A percentile compares a stretch with the other conserved stretches of the same genome.
These are phyloP conservation scores for Russula lepida DNA, from an alignment of 768 basidiomycete genomes.

Conservation along the genomic window DNA sequence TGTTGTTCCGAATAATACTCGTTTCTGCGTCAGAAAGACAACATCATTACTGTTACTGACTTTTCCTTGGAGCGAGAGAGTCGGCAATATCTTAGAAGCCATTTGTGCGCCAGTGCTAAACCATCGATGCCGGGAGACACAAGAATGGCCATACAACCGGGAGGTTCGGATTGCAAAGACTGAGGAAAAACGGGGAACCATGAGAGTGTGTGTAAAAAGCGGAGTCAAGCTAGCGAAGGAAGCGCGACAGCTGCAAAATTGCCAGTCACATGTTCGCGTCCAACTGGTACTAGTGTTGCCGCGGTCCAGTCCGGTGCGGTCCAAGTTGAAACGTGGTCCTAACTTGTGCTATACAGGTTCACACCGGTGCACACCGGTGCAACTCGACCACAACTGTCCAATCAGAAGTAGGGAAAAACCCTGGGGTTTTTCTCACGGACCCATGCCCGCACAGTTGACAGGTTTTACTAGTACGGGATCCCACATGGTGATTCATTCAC, in stretches of 20 bases:
- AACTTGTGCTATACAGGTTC: no score
- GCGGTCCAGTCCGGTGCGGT: no score
- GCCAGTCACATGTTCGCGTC: background rate
- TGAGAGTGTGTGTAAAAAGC: background rate
- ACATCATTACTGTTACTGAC: conserved; percentile 31
- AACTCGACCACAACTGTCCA: no score
- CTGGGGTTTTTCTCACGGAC: no score
- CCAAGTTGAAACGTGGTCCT: no score
- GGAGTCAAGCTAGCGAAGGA: background rate
- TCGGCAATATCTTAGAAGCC: conserved; percentile 48
- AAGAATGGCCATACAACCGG: background rate
- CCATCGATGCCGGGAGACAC: background rate
- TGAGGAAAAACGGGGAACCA: background rate
- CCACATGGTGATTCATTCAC: no score
- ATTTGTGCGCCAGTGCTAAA: conserved; percentile 20
- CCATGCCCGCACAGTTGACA: no score
- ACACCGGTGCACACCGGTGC: no score
- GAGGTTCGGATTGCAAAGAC: background rate
- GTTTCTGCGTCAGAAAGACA: background rate
- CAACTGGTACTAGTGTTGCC: no score
- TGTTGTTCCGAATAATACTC: conserved; percentile 25
- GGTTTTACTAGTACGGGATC: no score
- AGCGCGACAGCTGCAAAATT: background rate
- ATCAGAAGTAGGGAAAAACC: no score
- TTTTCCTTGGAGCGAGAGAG: conserved; percentile 75